Evolutionary conservation across 345 rosid genomes (phyloP), one percentile per base, ranked within the genome.

Genomic region (Limnanthes douglasii): DNA sequence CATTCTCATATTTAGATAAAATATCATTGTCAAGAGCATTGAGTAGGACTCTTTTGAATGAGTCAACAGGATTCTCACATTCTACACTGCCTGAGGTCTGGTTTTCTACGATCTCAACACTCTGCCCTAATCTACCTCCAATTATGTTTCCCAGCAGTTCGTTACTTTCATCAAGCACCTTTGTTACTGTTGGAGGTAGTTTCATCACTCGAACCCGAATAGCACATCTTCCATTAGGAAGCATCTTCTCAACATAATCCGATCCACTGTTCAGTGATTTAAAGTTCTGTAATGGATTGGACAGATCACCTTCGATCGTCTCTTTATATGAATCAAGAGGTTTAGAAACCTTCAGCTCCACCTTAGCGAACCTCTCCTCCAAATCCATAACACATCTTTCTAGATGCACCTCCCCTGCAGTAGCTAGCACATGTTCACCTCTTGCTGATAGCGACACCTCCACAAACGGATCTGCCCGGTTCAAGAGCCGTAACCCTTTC

Each of bases 371-470:
- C 58, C 95, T 71, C 24, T 88, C 97, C 60, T 53, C 77, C 64
- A 88, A 62, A 68, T 88, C 94, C 57, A 79, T 83, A 11, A 74
- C 45, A 47, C 95, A 84, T 64, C 95, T 73, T 60, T 88, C 98
- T 3, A 88, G 59, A 59, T 88, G 98, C 57, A 88, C 94, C 49
- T 88, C 95, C 31, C 97, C 95, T 4, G 92, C 97, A 51, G 94
- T 94, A 46, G 92, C 75, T 45, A 88, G 78, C 37, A 88, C 95
- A 29, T 83, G 79, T 41, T 88, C 97, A 43, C 95, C 95, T 62
- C 86, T 68, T 45, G 86, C 67, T 40, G 97, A 88, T 51, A 88
- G 84, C 9, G 71, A 57, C 15, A 88, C 81, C 68, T 84, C 92
- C 6, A 88, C 81, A 68, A 83, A 88, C 11, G 94, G 95, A 66